Conservation (phyloP, 257 asterid genomes). For the Plectranthus barbatus region DNA sequence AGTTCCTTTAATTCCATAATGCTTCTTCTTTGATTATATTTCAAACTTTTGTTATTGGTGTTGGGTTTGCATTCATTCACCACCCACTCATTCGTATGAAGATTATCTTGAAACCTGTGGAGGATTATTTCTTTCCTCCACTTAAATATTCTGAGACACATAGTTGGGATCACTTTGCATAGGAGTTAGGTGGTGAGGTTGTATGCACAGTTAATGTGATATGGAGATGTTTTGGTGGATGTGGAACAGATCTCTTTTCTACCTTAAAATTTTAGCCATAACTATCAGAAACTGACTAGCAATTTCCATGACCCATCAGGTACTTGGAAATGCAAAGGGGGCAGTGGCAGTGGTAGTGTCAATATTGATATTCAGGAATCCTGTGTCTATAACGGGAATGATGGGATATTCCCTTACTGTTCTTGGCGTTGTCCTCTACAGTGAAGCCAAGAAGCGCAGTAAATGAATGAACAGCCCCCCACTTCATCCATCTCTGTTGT, state of each 20-base stretch:
- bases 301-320: slow-evolving; percentile 25
- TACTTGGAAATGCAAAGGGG: slow-evolving; percentile 82
- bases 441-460: slow-evolving; percentile 77
- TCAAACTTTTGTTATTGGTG: background rate
- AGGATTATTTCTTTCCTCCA: background rate
- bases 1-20: background rate
- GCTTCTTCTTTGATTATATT: background rate
- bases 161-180: background rate
- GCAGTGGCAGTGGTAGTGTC: slow-evolving; percentile 82
- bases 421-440: slow-evolving; percentile 60
- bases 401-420: slow-evolving; percentile 63
- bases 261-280: background rate
- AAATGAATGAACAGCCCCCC: too few relatives aligned
- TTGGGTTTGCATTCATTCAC: too few relatives aligned
- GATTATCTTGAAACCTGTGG: background rate
- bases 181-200: background rate
- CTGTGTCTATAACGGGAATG: slow-evolving; percentile 80
- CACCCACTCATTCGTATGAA: too few relatives aligned
- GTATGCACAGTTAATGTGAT: background rate
- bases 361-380: slow-evolving; percentile 66
- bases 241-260: background rate
- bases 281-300: background rate
- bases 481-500: slow-evolving; percentile 15
- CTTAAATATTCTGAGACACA: background rate
- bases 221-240: background rate